These are phyloP conservation scores for Leishmania aethiopica DNA, from an alignment of 208 protist species.

Conservation along the genomic window DNA sequence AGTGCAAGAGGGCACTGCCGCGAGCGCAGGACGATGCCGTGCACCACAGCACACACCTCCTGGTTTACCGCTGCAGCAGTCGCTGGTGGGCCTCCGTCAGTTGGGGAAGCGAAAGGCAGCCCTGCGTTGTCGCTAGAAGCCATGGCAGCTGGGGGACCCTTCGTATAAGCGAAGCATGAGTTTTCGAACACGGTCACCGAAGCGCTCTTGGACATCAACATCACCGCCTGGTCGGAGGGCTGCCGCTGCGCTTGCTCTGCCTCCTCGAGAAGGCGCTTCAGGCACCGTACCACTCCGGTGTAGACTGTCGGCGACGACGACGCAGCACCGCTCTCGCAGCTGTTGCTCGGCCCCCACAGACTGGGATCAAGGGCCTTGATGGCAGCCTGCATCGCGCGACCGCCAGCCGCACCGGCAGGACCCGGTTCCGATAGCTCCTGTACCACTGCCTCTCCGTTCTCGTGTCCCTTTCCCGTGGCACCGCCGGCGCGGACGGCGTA, in stretches of 20 bases:
- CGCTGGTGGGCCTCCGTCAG: background rate
- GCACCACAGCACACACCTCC: conserved; percentile 28
- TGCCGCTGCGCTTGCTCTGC: background rate
- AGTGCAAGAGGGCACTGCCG: conserved; percentile 5
- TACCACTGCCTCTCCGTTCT: background rate
- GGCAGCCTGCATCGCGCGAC: conserved; percentile 14
- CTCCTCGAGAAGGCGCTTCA: background rate
- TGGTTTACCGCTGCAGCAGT: background rate
- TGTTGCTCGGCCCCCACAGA: background rate
- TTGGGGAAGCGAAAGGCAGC: background rate
- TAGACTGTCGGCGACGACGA: background rate
- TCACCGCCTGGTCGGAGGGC: background rate
- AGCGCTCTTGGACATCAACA: background rate
- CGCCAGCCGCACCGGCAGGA: background rate
- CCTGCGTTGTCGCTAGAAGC: background rate
- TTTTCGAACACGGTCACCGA: background rate
- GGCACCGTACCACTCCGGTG: conserved; percentile 3
- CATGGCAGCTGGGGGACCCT: background rate
- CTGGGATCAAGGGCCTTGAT: background rate
- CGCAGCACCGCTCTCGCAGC: background rate
- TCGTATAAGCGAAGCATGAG: background rate
- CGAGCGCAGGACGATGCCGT: conserved; percentile 55
- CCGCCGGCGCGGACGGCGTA: conserved; percentile 34
- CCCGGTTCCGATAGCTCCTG: conserved; percentile 34
- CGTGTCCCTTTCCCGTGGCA: conserved; percentile 8